Conservation (phyloP, 768 basidiomycete genomes). For the Auriscalpium vulgare region DNA sequence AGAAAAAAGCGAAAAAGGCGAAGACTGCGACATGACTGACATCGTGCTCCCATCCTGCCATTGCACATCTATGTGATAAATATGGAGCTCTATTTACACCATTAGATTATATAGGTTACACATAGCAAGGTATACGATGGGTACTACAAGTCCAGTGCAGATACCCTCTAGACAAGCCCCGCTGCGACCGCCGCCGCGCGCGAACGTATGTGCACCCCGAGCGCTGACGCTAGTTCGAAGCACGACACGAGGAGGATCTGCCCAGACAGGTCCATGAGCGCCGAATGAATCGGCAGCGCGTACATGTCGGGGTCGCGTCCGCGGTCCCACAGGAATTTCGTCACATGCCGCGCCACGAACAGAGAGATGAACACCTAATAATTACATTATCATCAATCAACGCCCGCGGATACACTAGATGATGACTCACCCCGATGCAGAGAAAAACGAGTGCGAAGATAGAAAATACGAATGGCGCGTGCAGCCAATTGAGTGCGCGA, state of each 20-base stretch:
- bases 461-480: slow-evolving; percentile 62
- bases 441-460: slow-evolving; percentile 62
- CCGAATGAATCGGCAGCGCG: slow-evolving; percentile 88
- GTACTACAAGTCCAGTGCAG: background rate
- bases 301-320: slow-evolving; percentile 86
- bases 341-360: slow-evolving; percentile 53
- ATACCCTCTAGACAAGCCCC: background rate
- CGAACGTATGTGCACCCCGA: slow-evolving; percentile 28
- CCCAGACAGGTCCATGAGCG: slow-evolving; percentile 78
- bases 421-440: slow-evolving; percentile 59
- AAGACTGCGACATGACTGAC: background rate
- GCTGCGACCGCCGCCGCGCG: background rate
- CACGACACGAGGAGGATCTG: slow-evolving; percentile 73
- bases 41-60: background rate
- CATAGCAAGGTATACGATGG: background rate
- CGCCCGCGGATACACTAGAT: background rate
- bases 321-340: slow-evolving; percentile 70
- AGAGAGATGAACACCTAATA: slow-evolving; percentile 68
- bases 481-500: slow-evolving; percentile 67
- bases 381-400: background rate
- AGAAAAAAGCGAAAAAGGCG: slow-evolving; percentile 11
- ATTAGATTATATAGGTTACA: background rate
- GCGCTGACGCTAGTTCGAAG: slow-evolving; percentile 53
- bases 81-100: background rate
- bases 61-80: background rate